Percentiles rank a stretch among this genome's conserved stretches.
Evolutionary conservation across 345 rosid genomes (phyloP).

Genomic region (Cochlearia excelsa): DNA sequence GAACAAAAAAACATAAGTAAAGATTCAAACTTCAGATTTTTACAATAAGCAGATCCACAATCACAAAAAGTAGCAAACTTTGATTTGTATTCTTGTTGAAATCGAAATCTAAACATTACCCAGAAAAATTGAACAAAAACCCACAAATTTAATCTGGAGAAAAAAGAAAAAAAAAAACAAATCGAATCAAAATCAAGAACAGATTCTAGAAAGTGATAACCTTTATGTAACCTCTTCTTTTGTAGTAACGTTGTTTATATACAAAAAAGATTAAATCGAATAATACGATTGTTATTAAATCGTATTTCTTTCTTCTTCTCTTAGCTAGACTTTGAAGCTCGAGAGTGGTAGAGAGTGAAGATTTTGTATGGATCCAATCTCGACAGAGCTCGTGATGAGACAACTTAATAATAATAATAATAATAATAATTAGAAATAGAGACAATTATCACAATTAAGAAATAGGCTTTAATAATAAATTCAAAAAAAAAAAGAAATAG

Average conservation of each 20-base stretch:
- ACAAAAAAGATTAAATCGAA: conserved; percentile 28
- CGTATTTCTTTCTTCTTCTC: conserved; percentile 7
- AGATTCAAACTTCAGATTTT: too few relatives aligned
- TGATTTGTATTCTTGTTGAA: conserved; percentile 20
- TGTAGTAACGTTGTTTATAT: conserved; percentile 41
- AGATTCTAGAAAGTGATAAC: conserved; percentile 11
- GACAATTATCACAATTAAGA: not conserved
- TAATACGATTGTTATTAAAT: not conserved
- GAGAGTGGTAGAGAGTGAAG: conserved; percentile 33
- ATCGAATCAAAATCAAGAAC: conserved; percentile 25
- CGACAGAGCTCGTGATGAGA: conserved; percentile 39
- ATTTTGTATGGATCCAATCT: conserved; percentile 59
- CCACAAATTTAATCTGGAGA: conserved; percentile 33
- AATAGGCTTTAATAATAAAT: conserved; percentile 11
- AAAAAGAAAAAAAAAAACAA: not conserved
- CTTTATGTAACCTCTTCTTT: not conserved
- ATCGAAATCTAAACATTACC: conserved; percentile 34
- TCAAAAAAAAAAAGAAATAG: not conserved
- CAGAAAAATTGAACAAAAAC: conserved; percentile 25
- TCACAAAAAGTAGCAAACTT: not conserved
- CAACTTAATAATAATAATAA: conserved; percentile 16
- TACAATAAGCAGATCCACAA: not conserved
- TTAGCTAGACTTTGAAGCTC: conserved; percentile 6
- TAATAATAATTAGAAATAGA: not conserved
- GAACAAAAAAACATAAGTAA: too few relatives aligned